A percentile compares a stretch with the other conserved stretches of the same genome.
Evolutionary conservation across 1,139 yeast species (phyloP).

Genomic region (Suhomyces ambrosiae): DNA sequence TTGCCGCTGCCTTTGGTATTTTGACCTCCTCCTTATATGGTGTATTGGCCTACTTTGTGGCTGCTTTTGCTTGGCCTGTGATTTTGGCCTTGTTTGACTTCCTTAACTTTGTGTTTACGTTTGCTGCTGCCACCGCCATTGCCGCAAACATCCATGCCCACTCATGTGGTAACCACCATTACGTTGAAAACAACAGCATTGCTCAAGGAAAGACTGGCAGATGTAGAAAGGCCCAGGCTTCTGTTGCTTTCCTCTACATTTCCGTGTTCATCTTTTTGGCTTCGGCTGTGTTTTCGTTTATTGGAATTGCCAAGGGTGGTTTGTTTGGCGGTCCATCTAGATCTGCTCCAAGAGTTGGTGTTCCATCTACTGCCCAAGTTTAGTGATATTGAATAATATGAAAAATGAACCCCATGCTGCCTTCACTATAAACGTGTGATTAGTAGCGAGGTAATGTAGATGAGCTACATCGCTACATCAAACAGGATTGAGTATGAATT

Average conservation of each 20-base stretch:
- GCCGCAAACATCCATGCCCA: conserved; percentile 88
- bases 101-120: conserved; percentile 86
- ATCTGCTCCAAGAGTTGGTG: conserved; percentile 71
- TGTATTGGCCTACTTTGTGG: conserved; percentile 71
- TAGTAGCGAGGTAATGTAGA: too few species aligned
- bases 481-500: too few species aligned
- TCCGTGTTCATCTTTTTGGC: conserved; percentile 75
- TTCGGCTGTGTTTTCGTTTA: conserved; percentile 62
- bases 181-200: conserved; percentile 65
- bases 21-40: conserved; percentile 83
- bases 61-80: conserved; percentile 85
- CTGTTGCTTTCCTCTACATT: conserved; percentile 88
- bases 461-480: too few species aligned
- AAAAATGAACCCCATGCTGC: too few species aligned
- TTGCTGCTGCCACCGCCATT: conserved; percentile 91
- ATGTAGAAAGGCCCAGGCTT: conserved; percentile 95
- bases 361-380: conserved; percentile 87
- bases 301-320: conserved; percentile 68
- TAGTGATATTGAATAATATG: conserved; percentile 26
- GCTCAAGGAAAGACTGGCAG: conserved; percentile 76
- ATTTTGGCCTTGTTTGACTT: conserved; percentile 75
- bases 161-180: conserved; percentile 72
- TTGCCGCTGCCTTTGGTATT: conserved; percentile 83
- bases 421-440: too few species aligned
- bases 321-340: conserved; percentile 69